phyloP scores from a whole-genome alignment of 108 stramenopile species.

The Cylindrotheca fusiformis region DNA sequence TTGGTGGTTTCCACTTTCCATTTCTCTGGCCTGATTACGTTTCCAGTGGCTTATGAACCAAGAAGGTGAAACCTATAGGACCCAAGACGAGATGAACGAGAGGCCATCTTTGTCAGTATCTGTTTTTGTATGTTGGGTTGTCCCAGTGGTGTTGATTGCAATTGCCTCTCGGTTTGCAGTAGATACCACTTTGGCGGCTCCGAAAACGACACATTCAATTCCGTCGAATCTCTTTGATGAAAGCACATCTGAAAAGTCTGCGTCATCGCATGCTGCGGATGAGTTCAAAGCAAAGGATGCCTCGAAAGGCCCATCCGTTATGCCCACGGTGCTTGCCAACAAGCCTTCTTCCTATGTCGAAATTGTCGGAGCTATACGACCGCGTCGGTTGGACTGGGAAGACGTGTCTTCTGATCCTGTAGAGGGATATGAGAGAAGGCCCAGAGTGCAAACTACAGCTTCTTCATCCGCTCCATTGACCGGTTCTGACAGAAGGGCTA shows the following conservation, averaged over 20 bases:
- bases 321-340: constrained; percentile 7
- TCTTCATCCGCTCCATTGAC: no score
- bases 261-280: no score
- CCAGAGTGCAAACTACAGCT: neutral
- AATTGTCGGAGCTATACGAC: constrained; percentile 1
- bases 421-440: neutral
- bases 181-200: constrained; percentile 16
- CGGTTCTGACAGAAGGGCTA: no score
- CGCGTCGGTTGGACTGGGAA: constrained; percentile 10
- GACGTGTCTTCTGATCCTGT: neutral
- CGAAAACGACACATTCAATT: constrained; percentile 2
- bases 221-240: neutral
- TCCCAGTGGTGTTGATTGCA: constrained; percentile 39
- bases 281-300: no score
- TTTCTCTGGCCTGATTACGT: no score
- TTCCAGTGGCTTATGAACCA: no score
- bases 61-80: no score
- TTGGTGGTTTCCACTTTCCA: no score
- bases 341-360: constrained; percentile 10
- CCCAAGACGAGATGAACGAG: no score
- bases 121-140: constrained; percentile 39
- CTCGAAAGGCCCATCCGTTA: neutral
- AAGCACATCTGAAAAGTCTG: neutral
- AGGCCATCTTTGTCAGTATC: constrained; percentile 27
- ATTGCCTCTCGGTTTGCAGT: constrained; percentile 27